Conservation (phyloP, 805 yeast genomes). For the Ogataea dorogensis region DNA sequence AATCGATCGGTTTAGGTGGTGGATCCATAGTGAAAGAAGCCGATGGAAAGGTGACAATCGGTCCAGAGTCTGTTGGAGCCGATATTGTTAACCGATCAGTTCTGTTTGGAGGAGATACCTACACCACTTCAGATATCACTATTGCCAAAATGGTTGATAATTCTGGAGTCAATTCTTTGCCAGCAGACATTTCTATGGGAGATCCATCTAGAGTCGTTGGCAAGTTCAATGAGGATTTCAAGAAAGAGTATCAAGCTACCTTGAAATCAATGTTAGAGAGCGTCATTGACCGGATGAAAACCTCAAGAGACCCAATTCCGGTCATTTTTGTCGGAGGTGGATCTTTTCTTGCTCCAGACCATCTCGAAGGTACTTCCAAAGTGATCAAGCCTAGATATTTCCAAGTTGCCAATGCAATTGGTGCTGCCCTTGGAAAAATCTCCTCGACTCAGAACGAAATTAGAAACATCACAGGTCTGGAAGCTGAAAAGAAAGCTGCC, state of each 20-base stretch:
- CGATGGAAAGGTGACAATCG: neutral
- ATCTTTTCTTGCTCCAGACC: slow-evolving; percentile 40
- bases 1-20: slow-evolving; percentile 6
- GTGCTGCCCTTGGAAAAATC: slow-evolving; percentile 46
- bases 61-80: slow-evolving; percentile 7
- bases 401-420: slow-evolving; percentile 48
- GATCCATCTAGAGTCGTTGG: slow-evolving; percentile 16
- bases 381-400: slow-evolving; percentile 40
- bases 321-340: slow-evolving; percentile 50
- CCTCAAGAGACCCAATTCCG: slow-evolving; percentile 39
- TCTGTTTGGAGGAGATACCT: slow-evolving; percentile 5
- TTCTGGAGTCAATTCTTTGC: slow-evolving; percentile 14
- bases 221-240: neutral
- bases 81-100: slow-evolving; percentile 2
- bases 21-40: slow-evolving; percentile 5
- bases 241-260: slow-evolving; percentile 1
- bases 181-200: neutral
- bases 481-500: slow-evolving; percentile 12
- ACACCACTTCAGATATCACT: slow-evolving; percentile 5
- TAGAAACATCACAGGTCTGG: slow-evolving; percentile 5
- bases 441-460: slow-evolving; percentile 30
- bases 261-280: slow-evolving; percentile 33
- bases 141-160: too few species aligned
- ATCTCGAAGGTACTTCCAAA: slow-evolving; percentile 37
- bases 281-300: slow-evolving; percentile 44